Evolutionary conservation across 208 protist species (phyloP).

Genomic region (Trypanosomatidae sp.): DNA sequence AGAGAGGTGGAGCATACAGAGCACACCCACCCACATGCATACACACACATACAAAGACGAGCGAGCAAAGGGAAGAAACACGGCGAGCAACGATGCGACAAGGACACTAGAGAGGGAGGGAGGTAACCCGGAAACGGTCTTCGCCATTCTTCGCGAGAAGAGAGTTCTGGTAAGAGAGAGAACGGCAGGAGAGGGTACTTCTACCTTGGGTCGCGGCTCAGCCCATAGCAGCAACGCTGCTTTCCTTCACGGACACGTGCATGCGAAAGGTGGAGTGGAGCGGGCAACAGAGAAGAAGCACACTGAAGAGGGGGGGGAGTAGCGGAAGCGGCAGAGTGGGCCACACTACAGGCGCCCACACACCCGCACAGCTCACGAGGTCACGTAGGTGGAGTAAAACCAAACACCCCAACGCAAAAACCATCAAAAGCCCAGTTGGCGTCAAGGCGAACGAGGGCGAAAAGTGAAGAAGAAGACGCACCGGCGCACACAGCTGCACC

Average conservation of each 20-base stretch:
- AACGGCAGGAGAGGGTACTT: background rate
- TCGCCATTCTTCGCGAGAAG: background rate
- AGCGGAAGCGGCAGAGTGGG: background rate
- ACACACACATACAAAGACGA: constrained; percentile 2
- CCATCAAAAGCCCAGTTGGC: background rate
- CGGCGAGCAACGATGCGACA: background rate
- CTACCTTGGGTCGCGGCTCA: background rate
- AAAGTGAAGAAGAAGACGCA: constrained; percentile 1
- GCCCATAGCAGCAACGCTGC: background rate
- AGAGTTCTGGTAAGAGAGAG: background rate
- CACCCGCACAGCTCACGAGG: background rate
- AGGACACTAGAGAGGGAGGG: background rate
- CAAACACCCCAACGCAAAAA: constrained; percentile 7
- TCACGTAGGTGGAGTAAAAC: background rate
- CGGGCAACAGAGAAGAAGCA: background rate
- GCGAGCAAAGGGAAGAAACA: background rate
- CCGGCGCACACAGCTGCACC: background rate
- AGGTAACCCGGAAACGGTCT: background rate
- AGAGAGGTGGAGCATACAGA: background rate
- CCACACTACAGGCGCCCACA: background rate
- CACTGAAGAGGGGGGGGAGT: background rate
- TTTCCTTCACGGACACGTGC: background rate
- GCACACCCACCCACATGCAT: background rate
- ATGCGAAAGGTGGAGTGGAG: background rate
- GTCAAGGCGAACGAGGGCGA: background rate